Conservation (phyloP, 805 yeast species). For the Zygosaccharomyces bisporus region DNA sequence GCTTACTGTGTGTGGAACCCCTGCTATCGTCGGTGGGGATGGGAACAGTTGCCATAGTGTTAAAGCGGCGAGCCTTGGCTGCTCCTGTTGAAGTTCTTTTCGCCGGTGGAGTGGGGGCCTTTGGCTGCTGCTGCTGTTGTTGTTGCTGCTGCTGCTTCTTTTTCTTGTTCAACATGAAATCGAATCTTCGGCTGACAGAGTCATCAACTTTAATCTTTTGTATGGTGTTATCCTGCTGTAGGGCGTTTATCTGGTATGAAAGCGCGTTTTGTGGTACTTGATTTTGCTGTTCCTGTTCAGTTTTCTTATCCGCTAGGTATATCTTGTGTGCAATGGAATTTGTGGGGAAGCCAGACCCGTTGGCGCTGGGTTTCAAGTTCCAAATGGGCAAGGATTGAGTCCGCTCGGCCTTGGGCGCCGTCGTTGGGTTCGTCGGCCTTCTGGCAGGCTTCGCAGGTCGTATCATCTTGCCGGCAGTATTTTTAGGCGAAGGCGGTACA, state of each 20-base stretch:
- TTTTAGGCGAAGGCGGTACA: constrained; percentile 6
- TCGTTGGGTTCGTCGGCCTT: constrained; percentile 41
- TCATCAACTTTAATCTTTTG: constrained; percentile 29
- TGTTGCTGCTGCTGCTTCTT: constrained; percentile 14
- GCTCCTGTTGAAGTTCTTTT: constrained; percentile 10
- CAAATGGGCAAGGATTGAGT: constrained; percentile 44
- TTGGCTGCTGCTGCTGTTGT: constrained; percentile 7
- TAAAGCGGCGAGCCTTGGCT: constrained; percentile 18
- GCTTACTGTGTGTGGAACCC: background rate
- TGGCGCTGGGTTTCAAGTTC: constrained; percentile 23
- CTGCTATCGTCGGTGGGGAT: constrained; percentile 8
- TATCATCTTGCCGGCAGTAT: constrained; percentile 10
- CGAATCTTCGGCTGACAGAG: constrained; percentile 34
- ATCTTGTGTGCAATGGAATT: constrained; percentile 36
- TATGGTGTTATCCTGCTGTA: constrained; percentile 28
- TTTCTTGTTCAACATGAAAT: constrained; percentile 33
- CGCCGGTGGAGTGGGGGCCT: constrained; percentile 2
- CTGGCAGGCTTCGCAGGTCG: constrained; percentile 18
- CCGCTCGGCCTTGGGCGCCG: constrained; percentile 46
- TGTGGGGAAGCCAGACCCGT: constrained; percentile 22
- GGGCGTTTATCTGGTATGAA: constrained; percentile 25
- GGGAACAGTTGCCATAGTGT: constrained; percentile 20
- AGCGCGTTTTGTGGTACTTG: constrained; percentile 14
- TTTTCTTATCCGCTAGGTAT: constrained; percentile 33
- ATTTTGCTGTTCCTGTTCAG: constrained; percentile 19